Base-by-base conservation (phyloP, 2,329 filamentous ascomycete species). In the Aureobasidium subglaciale region DNA sequence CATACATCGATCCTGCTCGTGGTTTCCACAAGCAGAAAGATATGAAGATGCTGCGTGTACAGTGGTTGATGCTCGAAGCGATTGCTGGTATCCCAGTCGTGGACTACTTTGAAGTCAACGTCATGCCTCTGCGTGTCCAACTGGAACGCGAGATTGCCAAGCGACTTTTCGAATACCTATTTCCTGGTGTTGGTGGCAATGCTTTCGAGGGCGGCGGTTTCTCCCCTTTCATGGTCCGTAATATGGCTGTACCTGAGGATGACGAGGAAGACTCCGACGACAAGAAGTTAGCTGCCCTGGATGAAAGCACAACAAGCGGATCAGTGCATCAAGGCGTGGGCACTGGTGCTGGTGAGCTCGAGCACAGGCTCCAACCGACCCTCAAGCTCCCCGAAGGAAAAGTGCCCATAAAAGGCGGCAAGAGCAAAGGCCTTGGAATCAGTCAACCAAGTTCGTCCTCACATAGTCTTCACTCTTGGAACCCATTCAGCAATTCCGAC, bases 1-100 rank as follows among this genome's bases (percentile, higher is more conserved):
- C 93, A 0, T 97, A 95, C 65, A 74, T 87, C 20, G 87, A 95
- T 59, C 80, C 82, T 32, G 68, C 68, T 71, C 81, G 69, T 67
- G 75, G 61, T 64, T 75, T 67, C 61, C 75, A 78, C 29, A 78
- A 82, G 42, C 74, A 78, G 52, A 83, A 86, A 59, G 83, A 87
- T 59, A 79, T 81, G 42, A 89, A 90, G 65, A 97, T 97, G 87
- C 81, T 99, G 50, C 84, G 87, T 30, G 88, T 99, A 11, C 93
- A 95, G 68, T 99, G 95, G 90, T 85, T 96, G 68, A 96, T 96
- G 90, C 79, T 99, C 4, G 93, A 99, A 72, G 91, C 93, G 7
- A 96, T 99, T 69, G 93, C 92, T 34, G 93, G 93, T 46, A 99
- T 99, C 59, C 90, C 92, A 0, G 91, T 99, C 29, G 89, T 99